Evolutionary conservation across 495 filamentous ascomycete species (phyloP).

Genomic region (Lentithecium fluviatile): DNA sequence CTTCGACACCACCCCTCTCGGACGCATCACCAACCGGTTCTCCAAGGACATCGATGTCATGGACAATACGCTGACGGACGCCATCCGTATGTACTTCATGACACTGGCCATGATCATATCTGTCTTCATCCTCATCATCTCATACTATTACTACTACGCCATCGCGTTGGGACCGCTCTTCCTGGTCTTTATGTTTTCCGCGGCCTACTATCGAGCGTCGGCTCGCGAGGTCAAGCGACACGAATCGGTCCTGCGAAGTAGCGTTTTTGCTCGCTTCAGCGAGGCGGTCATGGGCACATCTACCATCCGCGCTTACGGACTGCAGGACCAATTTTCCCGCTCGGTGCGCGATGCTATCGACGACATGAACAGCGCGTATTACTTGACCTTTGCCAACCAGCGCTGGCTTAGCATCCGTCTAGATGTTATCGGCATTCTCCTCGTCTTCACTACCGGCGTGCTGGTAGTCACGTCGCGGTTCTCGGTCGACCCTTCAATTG

Average conservation of each 20-base stretch:
- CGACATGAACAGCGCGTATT: constrained; percentile 90
- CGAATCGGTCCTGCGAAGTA: constrained; percentile 81
- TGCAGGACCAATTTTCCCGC: constrained; percentile 68
- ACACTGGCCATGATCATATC: constrained; percentile 69
- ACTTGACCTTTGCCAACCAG: constrained; percentile 89
- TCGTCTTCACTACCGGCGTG: constrained; percentile 86
- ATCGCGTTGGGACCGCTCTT: constrained; percentile 83
- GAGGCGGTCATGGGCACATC: constrained; percentile 82
- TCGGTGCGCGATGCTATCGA: constrained; percentile 72
- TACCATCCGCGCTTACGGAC: constrained; percentile 83
- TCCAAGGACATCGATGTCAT: constrained; percentile 92
- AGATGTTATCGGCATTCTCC: constrained; percentile 73
- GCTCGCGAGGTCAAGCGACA: constrained; percentile 92
- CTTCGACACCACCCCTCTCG: constrained; percentile 94
- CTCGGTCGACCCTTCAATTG: constrained; percentile 76
- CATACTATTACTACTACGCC: constrained; percentile 90
- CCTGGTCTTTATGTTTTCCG: constrained; percentile 75
- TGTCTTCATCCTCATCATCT: constrained; percentile 84
- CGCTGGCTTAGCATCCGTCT: constrained; percentile 85
- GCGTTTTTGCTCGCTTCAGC: constrained; percentile 86
- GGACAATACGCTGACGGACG: constrained; percentile 89
- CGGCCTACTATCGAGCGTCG: constrained; percentile 85
- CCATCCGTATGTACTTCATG: constrained; percentile 90
- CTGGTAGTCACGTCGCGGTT: constrained; percentile 94
- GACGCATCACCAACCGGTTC: constrained; percentile 96